Evolutionary conservation across 768 basidiomycete species (phyloP), one percentile per base, ranked within the genome.

Genomic region (Pisolithus orientalis): DNA sequence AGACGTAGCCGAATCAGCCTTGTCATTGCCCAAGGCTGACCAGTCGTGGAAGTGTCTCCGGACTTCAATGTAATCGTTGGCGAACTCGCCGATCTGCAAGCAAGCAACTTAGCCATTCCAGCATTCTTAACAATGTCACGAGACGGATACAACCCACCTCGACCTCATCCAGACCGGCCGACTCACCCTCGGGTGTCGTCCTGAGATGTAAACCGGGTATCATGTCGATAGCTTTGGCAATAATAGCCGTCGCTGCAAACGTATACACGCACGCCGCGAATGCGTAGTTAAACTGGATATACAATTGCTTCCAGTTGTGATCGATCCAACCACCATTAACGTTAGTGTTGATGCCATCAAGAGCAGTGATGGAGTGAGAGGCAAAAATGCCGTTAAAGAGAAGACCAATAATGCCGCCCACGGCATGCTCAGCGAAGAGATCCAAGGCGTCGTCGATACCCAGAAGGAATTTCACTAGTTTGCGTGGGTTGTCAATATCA

Each of bases 381-480:
- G 84, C 91, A 59, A 94, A 91, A 59, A 94, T 75, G 16, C 71
- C 90, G 52, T 87, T 92, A 57, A 77, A 57, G 45, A 90, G 63
- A 13, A 89, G 75, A 39, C 90, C 93, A 49, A 89, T 69, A 38
- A 90, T 80, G 24, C 91, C 90, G 6, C 90, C 91, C 39, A 94
- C 71, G 37, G 86, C 94, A 72, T 96, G 94, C 60, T 90, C 84
- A n/a, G 93, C 92, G 65, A 92, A 94, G 43, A 94, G 78, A 76
- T 97, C 94, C 47, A 96, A 84, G 0, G 91, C 83, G 62, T 95
- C 94, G 64, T 96, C 94, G 51, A 93, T 79, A 14, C 73, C 70
- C 49, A 93, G 54, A 32, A 87, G 61, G 57, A 78, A 77, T 70
- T 90, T 89, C 21, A 86, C 86, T 89, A 57, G 1, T 17, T 29